Percentiles rank a stretch among this genome's conserved stretches.
phyloP scores from a whole-genome alignment of 2,329 filamentous ascomycete genomes.

The Penicillium glabrum region DNA sequence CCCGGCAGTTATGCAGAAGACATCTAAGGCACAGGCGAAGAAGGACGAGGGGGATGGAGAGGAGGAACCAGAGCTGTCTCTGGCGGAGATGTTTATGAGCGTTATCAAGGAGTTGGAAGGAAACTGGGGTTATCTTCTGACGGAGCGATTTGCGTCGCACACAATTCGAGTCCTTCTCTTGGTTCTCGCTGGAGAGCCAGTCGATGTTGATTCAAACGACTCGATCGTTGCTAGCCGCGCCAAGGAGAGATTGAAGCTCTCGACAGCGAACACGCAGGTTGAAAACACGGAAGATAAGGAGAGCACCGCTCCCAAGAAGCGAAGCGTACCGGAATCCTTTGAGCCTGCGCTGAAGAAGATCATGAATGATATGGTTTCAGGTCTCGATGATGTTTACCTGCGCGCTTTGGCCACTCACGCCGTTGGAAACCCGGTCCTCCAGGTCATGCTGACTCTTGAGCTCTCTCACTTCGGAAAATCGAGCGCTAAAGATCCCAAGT shows the following conservation, averaged over 20 bases:
- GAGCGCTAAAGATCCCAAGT: constrained; percentile 63
- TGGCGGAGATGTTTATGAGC: constrained; percentile 82
- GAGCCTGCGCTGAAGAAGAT: constrained; percentile 75
- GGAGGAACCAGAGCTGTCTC: constrained; percentile 56
- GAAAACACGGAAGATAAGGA: constrained; percentile 43
- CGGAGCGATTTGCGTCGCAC: constrained; percentile 87
- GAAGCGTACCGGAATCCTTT: constrained; percentile 75
- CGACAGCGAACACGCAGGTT: constrained; percentile 47
- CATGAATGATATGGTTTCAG: constrained; percentile 71
- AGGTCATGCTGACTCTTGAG: constrained; percentile 84
- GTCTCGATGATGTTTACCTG: constrained; percentile 75
- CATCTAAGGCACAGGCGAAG: constrained; percentile 49
- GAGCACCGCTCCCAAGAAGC: constrained; percentile 39
- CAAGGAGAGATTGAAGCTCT: constrained; percentile 77
- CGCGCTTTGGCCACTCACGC: constrained; percentile 83
- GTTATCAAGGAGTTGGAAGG: constrained; percentile 86
- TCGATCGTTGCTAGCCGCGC: constrained; percentile 85
- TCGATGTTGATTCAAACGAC: constrained; percentile 68
- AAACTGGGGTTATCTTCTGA: constrained; percentile 78
- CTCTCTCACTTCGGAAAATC: constrained; percentile 70
- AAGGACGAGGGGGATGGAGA: constrained; percentile 46
- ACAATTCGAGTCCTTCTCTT: constrained; percentile 82
- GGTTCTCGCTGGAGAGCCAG: constrained; percentile 77
- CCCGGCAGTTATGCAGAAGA: constrained; percentile 72
- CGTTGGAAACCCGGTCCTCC: constrained; percentile 89